phyloP scores from a whole-genome alignment of 331 rosid species.

The Rhamnella rubrinervis region DNA sequence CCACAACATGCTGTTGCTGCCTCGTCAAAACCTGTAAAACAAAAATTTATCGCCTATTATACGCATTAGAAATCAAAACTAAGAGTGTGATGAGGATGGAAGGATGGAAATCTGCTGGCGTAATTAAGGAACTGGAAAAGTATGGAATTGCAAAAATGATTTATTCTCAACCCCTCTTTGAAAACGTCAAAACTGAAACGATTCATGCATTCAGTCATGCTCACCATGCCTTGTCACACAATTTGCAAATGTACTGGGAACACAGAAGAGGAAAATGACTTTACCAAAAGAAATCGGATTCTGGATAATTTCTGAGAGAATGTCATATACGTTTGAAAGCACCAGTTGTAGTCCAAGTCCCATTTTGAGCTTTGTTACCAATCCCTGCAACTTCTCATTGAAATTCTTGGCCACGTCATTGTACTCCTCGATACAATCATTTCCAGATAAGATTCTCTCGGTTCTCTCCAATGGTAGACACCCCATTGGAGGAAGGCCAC shows the following conservation, averaged over 20 bases:
- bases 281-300: conserved; percentile 35
- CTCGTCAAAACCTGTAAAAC: conserved; percentile 37
- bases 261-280: background rate
- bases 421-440: conserved; percentile 30
- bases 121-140: too few relatives aligned
- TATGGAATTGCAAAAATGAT: too few relatives aligned
- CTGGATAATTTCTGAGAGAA: conserved; percentile 32
- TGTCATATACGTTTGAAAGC: conserved; percentile 32
- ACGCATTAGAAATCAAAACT: background rate
- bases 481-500: conserved; percentile 52
- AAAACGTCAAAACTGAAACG: too few relatives aligned
- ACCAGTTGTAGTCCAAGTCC: conserved; percentile 33
- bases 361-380: conserved; percentile 22
- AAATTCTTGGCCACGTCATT: conserved; percentile 36
- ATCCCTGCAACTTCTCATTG: conserved; percentile 34
- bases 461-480: conserved; percentile 52
- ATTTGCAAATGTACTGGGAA: background rate
- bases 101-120: too few relatives aligned
- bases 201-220: background rate
- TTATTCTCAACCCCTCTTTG: too few relatives aligned
- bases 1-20: conserved; percentile 50
- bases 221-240: background rate
- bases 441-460: conserved; percentile 9
- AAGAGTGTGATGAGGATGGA: too few relatives aligned
- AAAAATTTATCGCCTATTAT: background rate